A percentile compares a stretch with the other conserved stretches of the same genome.
Conservation (phyloP, 1,139 yeast species). For the Meyerozyma elateridarum region DNA sequence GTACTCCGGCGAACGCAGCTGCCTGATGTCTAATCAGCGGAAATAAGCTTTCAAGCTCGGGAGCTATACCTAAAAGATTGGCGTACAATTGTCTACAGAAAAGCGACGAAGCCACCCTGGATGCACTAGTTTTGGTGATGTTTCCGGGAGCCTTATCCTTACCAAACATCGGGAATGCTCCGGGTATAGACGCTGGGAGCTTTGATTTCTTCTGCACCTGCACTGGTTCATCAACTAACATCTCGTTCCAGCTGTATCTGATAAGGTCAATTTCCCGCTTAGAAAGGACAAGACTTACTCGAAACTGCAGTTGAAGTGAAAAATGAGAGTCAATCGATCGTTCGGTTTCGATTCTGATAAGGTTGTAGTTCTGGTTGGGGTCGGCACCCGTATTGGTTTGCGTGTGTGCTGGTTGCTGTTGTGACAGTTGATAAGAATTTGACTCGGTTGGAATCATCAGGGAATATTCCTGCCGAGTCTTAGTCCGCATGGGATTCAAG, state of each 20-base stretch:
- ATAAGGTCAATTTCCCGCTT: conserved; percentile 36
- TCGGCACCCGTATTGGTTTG: background rate
- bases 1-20: conserved; percentile 74
- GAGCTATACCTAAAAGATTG: conserved; percentile 51
- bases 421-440: too few species aligned
- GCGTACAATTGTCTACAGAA: conserved; percentile 62
- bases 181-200: conserved; percentile 24
- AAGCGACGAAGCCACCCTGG: conserved; percentile 40
- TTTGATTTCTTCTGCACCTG: conserved; percentile 12
- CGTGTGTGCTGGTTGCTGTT: too few species aligned
- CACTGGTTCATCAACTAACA: conserved; percentile 36
- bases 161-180: conserved; percentile 19
- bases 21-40: conserved; percentile 72
- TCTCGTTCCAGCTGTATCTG: conserved; percentile 41
- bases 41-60: conserved; percentile 50
- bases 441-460: background rate
- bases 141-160: conserved; percentile 8
- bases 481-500: conserved; percentile 4
- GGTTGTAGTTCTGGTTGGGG: conserved; percentile 9
- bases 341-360: conserved; percentile 9
- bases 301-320: conserved; percentile 7
- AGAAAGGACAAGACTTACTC: conserved; percentile 25
- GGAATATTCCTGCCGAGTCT: background rate
- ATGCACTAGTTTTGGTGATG: conserved; percentile 16
- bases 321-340: conserved; percentile 8